A percentile compares a stretch with the other conserved stretches of the same genome.
Conservation (phyloP, 2,329 filamentous ascomycete species). For the Diaporthe citrichinensis region DNA sequence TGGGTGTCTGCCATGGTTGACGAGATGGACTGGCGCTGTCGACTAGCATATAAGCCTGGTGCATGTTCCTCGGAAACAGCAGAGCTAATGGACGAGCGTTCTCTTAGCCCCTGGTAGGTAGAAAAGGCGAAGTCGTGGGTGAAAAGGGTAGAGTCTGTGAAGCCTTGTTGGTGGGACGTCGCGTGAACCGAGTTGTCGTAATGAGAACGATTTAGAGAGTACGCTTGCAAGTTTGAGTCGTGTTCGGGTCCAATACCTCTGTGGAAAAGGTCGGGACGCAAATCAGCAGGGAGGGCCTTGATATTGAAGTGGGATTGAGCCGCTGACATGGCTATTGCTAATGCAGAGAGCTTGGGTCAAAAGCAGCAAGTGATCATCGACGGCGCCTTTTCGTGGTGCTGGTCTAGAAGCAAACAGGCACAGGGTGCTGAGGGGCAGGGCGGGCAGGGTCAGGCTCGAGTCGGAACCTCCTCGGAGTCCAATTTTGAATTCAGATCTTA, state of each 20-base stretch:
- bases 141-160: conserved; percentile 65
- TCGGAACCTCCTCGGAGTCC: conserved; percentile 36
- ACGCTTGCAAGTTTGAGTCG: conserved; percentile 50
- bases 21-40: conserved; percentile 51
- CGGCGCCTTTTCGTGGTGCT: conserved; percentile 43
- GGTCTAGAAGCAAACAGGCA: conserved; percentile 30
- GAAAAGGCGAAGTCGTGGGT: conserved; percentile 64
- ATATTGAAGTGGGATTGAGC: conserved; percentile 50
- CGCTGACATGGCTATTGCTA: conserved; percentile 56
- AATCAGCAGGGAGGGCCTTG: conserved; percentile 51
- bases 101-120: conserved; percentile 60
- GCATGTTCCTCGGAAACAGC: conserved; percentile 54
- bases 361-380: conserved; percentile 47
- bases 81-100: conserved; percentile 57
- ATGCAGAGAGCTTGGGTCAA: conserved; percentile 43
- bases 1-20: conserved; percentile 55
- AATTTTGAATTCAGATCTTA: conserved; percentile 27
- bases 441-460: conserved; percentile 28
- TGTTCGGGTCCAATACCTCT: conserved; percentile 49
- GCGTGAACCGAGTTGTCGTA: conserved; percentile 43
- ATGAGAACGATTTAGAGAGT: conserved; percentile 54
- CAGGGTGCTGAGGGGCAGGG: conserved; percentile 31
- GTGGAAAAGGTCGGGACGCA: conserved; percentile 54
- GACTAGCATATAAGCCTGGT: conserved; percentile 50
- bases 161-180: conserved; percentile 45